Evolutionary conservation across 1,139 yeast species (phyloP).

Genomic region (Saccharomyces hybrid): DNA sequence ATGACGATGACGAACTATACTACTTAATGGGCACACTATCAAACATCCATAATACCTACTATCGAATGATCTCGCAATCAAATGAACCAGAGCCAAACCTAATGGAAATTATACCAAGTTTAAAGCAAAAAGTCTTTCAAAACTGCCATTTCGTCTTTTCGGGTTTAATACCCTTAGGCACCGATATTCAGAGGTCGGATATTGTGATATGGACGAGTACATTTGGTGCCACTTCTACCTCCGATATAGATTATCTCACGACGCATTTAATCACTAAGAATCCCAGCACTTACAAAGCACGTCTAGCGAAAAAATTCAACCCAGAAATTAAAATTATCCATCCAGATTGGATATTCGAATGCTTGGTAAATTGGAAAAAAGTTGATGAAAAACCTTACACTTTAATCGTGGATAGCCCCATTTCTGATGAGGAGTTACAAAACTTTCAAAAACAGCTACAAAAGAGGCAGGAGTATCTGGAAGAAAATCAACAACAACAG

Average conservation of each 20-base stretch:
- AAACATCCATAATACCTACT: conserved; percentile 61
- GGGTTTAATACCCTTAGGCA: conserved; percentile 78
- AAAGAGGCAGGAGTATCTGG: conserved; percentile 14
- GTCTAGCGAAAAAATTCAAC: conserved; percentile 56
- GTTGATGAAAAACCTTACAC: conserved; percentile 57
- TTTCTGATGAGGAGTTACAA: conserved; percentile 34
- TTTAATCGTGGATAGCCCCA: conserved; percentile 40
- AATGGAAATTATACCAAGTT: conserved; percentile 43
- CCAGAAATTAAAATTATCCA: conserved; percentile 71
- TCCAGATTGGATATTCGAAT: conserved; percentile 87
- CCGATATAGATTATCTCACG: conserved; percentile 63
- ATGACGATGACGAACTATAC: conserved; percentile 72
- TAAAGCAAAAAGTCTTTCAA: conserved; percentile 60
- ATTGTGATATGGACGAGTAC: conserved; percentile 88
- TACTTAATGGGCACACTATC: conserved; percentile 57
- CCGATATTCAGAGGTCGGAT: conserved; percentile 63
- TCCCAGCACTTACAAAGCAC: conserved; percentile 71
- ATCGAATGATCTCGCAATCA: conserved; percentile 27
- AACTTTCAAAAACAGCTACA: conserved; percentile 27
- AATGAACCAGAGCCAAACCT: conserved; percentile 39
- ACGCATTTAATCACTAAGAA: conserved; percentile 85
- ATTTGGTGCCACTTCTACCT: conserved; percentile 82
- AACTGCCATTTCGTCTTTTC: conserved; percentile 73
- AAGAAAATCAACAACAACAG: conserved; percentile 21
- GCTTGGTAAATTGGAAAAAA: conserved; percentile 70